Evolutionary conservation across 495 filamentous ascomycete genomes (phyloP).

Genomic region (Penicillium ochrochloron): DNA sequence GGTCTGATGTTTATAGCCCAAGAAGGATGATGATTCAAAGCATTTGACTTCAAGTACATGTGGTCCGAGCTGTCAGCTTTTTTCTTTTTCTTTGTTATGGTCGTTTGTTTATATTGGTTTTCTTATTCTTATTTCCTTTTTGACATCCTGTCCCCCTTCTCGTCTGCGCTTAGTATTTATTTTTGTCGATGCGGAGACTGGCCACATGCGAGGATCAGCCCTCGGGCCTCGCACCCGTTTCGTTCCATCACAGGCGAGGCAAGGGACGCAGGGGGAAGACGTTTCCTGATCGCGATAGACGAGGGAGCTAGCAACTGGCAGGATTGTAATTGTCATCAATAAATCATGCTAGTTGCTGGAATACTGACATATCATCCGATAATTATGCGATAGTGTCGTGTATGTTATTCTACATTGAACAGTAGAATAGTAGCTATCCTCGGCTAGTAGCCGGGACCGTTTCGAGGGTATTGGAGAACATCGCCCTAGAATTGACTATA

Average conservation of each 20-base stretch:
- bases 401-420: not conserved
- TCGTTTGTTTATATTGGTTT: not conserved
- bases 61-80: not conserved
- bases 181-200: slow-evolving; percentile 11
- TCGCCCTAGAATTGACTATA: not conserved
- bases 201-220: slow-evolving; percentile 25
- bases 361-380: slow-evolving; percentile 2
- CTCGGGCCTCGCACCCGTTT: slow-evolving; percentile 31
- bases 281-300: not conserved
- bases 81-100: not conserved
- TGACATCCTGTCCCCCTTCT: not conserved
- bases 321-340: not conserved
- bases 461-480: not conserved
- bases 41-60: not conserved
- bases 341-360: not conserved
- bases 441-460: not conserved
- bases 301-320: not conserved
- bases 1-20: not conserved
- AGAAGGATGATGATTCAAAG: not conserved
- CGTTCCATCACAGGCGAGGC: slow-evolving; percentile 27
- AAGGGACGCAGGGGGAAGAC: slow-evolving; percentile 17
- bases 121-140: not conserved
- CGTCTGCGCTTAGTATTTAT: not conserved
- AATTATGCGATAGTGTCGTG: not conserved
- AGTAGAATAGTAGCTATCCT: not conserved